These are phyloP conservation scores for Monosporozyma unispora DNA, from an alignment of 805 yeast genomes.

Conservation along the genomic window DNA sequence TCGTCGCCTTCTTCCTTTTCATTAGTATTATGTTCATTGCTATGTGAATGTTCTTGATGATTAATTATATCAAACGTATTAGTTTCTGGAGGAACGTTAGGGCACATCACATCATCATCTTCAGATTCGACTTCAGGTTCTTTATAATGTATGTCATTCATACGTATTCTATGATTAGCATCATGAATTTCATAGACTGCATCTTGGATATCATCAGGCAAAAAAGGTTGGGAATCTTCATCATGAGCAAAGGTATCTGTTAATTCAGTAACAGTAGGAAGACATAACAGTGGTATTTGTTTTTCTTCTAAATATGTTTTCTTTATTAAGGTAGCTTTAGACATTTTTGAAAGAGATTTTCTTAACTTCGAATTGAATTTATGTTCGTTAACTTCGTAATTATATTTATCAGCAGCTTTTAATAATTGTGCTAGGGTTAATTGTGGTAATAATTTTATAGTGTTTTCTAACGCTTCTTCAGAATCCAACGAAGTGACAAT, in stretches of 20 bases:
- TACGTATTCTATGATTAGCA: constrained; percentile 24
- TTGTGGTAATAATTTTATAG: constrained; percentile 43
- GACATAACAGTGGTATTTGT: constrained; percentile 42
- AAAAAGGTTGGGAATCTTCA: constrained; percentile 56
- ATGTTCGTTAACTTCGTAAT: constrained; percentile 74
- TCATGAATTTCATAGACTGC: constrained; percentile 61
- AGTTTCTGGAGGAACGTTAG: constrained; percentile 10
- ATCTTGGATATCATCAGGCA: constrained; percentile 64
- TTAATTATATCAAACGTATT: constrained; percentile 6
- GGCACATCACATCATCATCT: constrained; percentile 6
- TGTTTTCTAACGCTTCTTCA: constrained; percentile 51
- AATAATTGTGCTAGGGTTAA: constrained; percentile 64
- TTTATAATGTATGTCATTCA: constrained; percentile 14
- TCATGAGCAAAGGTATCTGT: constrained; percentile 62
- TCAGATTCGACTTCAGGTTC: constrained; percentile 11
- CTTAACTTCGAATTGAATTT: constrained; percentile 49
- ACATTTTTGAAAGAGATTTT: constrained; percentile 22
- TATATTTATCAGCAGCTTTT: constrained; percentile 63
- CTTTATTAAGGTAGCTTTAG: constrained; percentile 12
- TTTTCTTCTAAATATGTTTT: constrained; percentile 41
- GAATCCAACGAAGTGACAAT: constrained; percentile 64
- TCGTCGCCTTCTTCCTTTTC: constrained; percentile 4
- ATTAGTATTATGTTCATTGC: neutral
- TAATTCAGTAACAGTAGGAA: constrained; percentile 70
- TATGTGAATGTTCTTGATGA: constrained; percentile 1